Evolutionary conservation across 805 yeast species (phyloP).

Genomic region (Dipodascopsis tothii): DNA sequence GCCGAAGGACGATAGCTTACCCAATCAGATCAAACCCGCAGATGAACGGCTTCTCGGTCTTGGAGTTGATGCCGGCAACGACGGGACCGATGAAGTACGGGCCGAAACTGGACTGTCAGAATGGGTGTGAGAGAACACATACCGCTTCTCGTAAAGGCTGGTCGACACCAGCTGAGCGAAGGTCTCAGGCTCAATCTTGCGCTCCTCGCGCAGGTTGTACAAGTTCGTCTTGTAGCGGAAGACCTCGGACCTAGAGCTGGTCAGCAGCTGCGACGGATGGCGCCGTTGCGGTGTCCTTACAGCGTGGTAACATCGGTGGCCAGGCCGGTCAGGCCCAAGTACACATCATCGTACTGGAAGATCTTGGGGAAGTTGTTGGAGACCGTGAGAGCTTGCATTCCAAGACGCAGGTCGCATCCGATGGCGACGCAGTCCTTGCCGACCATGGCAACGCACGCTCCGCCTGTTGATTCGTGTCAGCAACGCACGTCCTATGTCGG

Average conservation of each 20-base stretch:
- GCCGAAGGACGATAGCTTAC: not conserved
- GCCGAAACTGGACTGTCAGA: slow-evolving; percentile 40
- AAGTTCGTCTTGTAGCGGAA: slow-evolving; percentile 80
- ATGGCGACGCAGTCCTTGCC: slow-evolving; percentile 98
- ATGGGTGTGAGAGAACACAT: slow-evolving; percentile 33
- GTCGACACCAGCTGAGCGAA: slow-evolving; percentile 89
- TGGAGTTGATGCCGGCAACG: slow-evolving; percentile 87
- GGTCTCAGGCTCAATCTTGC: slow-evolving; percentile 85
- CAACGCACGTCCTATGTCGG: not conserved
- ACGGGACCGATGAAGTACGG: slow-evolving; percentile 96
- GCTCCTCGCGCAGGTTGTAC: slow-evolving; percentile 84
- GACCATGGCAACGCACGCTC: slow-evolving; percentile 96
- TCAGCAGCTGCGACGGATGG: not conserved
- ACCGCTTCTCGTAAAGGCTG: slow-evolving; percentile 77
- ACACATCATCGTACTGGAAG: slow-evolving; percentile 67
- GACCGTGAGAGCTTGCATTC: slow-evolving; percentile 86
- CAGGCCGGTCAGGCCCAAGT: slow-evolving; percentile 86
- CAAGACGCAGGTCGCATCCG: slow-evolving; percentile 90
- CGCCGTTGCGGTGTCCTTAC: slow-evolving; percentile 19
- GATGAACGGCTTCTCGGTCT: slow-evolving; percentile 75
- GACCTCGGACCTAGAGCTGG: slow-evolving; percentile 42
- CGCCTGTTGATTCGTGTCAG: slow-evolving; percentile 42
- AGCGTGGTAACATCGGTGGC: slow-evolving; percentile 91
- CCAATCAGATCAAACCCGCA: slow-evolving; percentile 97
- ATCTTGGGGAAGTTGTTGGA: slow-evolving; percentile 90